Evolutionary conservation across 352 stramenopile genomes (phyloP).

Genomic region (Globisporangium apiculatum): DNA sequence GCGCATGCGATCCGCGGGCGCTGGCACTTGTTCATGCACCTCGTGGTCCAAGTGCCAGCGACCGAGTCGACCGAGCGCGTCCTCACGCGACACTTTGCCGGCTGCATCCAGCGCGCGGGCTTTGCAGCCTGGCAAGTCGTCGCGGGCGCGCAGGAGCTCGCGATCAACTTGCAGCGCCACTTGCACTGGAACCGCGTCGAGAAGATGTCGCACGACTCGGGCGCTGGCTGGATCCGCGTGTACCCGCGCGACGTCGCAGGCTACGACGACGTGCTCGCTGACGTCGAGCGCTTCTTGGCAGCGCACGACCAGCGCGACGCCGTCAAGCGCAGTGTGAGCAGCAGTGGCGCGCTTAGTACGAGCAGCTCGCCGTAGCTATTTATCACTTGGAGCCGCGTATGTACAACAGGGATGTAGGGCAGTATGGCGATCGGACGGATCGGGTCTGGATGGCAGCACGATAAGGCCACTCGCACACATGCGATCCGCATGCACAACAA

Average conservation of each 20-base stretch:
- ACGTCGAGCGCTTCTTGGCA: conserved; percentile 66
- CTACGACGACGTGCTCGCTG: conserved; percentile 66
- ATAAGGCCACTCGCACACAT: too few species aligned
- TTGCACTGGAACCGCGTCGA: conserved; percentile 84
- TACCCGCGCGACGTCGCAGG: conserved; percentile 73
- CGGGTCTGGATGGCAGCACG: too few species aligned
- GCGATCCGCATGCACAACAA: too few species aligned
- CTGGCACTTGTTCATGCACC: conserved; percentile 84
- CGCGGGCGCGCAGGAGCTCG: conserved; percentile 78
- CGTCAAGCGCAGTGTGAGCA: conserved; percentile 6
- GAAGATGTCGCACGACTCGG: conserved; percentile 86
- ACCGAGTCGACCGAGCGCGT: conserved; percentile 42
- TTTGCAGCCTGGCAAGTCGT: conserved; percentile 84
- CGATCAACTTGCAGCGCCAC: conserved; percentile 83
- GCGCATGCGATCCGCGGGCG: conserved; percentile 64
- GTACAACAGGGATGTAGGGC: too few species aligned
- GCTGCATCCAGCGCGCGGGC: conserved; percentile 74
- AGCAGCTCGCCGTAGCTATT: conserved; percentile 1
- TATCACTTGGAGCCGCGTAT: too few species aligned
- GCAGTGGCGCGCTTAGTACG: background rate
- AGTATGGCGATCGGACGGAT: too few species aligned
- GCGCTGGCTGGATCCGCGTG: conserved; percentile 78
- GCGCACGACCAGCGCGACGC: conserved; percentile 39
- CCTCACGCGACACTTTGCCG: conserved; percentile 57
- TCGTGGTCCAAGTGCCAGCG: conserved; percentile 63